Conservation (phyloP, 345 rosid species). For the Crucihimalaya himalaica region DNA sequence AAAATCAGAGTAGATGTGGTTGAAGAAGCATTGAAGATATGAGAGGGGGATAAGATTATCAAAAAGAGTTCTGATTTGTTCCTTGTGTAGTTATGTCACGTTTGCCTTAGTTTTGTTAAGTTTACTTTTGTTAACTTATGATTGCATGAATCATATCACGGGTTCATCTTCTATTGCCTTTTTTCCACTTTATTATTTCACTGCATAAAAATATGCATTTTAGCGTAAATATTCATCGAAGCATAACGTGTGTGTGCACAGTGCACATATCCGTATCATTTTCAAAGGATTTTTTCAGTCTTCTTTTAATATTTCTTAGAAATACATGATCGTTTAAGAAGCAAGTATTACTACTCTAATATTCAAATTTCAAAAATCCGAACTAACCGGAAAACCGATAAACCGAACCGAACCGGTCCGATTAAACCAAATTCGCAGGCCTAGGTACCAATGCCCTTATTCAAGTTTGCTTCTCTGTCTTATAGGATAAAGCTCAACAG, state of each 20-base stretch:
- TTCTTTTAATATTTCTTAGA: too few relatives aligned
- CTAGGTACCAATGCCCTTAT: background rate
- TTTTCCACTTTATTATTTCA: constrained; percentile 8
- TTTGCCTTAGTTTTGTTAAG: constrained; percentile 16
- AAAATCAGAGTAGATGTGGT: constrained; percentile 28
- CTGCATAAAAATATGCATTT: constrained; percentile 6
- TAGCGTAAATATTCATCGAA: constrained; percentile 14
- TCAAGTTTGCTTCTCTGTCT: constrained; percentile 17
- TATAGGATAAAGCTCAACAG: constrained; percentile 91
- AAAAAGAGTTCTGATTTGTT: constrained; percentile 25
- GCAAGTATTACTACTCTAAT: too few relatives aligned
- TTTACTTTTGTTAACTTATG: constrained; percentile 32
- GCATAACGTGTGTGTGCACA: too few relatives aligned
- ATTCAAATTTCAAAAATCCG: too few relatives aligned
- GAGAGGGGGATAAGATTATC: constrained; percentile 33
- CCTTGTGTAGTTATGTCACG: constrained; percentile 34
- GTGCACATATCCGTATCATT: too few relatives aligned
- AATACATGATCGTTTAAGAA: too few relatives aligned
- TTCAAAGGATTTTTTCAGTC: too few relatives aligned
- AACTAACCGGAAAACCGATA: too few relatives aligned
- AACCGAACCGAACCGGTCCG: too few relatives aligned
- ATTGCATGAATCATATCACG: constrained; percentile 35
- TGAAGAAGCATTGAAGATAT: constrained; percentile 39
- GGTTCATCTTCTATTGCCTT: constrained; percentile 27
- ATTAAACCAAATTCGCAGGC: too few relatives aligned